Evolutionary conservation across 257 asterid genomes (phyloP), one percentile per base, ranked within the genome.

Genomic region (Lycium barbarum): DNA sequence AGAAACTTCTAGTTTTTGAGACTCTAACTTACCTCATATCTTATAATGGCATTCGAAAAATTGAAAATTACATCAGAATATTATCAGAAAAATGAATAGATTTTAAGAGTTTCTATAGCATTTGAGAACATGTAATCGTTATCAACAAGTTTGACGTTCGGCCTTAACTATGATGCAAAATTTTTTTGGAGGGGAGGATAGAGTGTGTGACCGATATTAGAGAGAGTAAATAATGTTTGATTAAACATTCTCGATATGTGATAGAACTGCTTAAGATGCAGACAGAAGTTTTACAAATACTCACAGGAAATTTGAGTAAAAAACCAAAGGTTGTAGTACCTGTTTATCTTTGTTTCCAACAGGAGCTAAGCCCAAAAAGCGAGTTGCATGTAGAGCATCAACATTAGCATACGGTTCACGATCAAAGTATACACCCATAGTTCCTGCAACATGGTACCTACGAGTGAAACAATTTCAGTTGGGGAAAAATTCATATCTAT

Each of bases 331-430:
- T 35, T 53, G 49, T 6, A 49, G 58, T 49, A 95, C 99, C 99
- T 96, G 98, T 87, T 96, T 96, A 54, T 93, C 94, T 93, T 93
- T 96, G 88, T 95, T 96, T 88, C 99, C 99, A 84, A 96, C 98
- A 20, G 93, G 87, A 88, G 96, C 98, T 85, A 96, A 94, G 89
- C 97, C 98, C 84, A 96, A 85, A 88, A 96, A 96, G 85, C 99
- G 99, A 81, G 99, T 96, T 88, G 92, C 94, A 35, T 95, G 97
- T 72, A 84, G 90, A 85, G 95, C 98, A 89, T 91, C 93, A 58
- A 54, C 70, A 85, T 96, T 96, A 66, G 85, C 87, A 91, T 96
- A 96, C 54, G 98, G 98, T 86, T 93, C 96, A 54, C 99, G 99
- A 83, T 91, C 98, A 91, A 91, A 96, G 87, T 89, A 93, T 84